phyloP scores from a whole-genome alignment of 495 filamentous ascomycete genomes.

The Lasiosphaeris hirsuta region DNA sequence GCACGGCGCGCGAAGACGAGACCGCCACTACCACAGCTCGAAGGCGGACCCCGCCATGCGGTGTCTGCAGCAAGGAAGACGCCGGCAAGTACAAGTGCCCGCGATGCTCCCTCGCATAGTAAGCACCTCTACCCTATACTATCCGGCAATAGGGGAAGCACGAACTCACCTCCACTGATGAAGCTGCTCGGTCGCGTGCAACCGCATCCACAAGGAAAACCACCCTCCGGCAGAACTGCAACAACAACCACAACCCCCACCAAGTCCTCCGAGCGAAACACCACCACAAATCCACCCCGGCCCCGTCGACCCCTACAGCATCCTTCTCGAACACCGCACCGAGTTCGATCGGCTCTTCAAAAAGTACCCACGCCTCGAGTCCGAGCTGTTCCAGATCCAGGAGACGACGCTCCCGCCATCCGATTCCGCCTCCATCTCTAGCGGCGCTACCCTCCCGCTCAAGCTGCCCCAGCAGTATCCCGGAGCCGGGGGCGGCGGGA shows the following conservation, averaged over 20 bases:
- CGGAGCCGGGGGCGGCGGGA: neutral
- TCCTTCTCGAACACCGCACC: conserved; percentile 37
- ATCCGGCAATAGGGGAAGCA: neutral
- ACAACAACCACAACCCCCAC: conserved; percentile 8
- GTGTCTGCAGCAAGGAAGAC: conserved; percentile 53
- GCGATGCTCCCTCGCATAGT: conserved; percentile 61
- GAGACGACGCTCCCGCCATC: conserved; percentile 44
- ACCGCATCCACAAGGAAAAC: conserved; percentile 56
- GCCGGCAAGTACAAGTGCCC: conserved; percentile 64
- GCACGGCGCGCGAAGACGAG: neutral
- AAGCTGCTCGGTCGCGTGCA: conserved; percentile 71
- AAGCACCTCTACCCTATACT: conserved; percentile 20
- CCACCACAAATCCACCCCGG: conserved; percentile 21
- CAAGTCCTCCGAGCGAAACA: conserved; percentile 9
- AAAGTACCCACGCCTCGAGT: conserved; percentile 49
- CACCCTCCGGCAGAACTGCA: conserved; percentile 27
- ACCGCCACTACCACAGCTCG: neutral
- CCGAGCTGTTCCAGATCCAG: conserved; percentile 51
- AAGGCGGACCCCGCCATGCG: conserved; percentile 38
- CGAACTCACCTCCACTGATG: neutral
- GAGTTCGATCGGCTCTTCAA: conserved; percentile 51
- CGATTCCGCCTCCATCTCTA: neutral
- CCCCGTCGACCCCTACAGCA: conserved; percentile 30
- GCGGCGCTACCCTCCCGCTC: conserved; percentile 1
- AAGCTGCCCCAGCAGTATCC: conserved; percentile 8